Conservation (phyloP, 2,329 filamentous ascomycete genomes). For the Blumeria hordei region DNA sequence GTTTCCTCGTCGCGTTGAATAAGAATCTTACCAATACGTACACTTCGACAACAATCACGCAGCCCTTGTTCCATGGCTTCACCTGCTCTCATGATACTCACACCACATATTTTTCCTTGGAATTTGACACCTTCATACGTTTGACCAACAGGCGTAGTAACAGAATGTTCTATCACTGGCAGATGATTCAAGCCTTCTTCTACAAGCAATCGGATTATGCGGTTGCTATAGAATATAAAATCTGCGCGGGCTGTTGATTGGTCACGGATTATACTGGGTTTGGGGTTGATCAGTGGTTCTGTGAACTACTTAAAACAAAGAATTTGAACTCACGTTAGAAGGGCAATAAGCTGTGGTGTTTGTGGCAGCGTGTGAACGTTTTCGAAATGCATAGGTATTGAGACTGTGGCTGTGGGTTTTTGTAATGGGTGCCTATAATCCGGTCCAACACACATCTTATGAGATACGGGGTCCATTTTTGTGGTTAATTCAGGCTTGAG, state of each 20-base stretch:
- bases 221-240: constrained; percentile 98
- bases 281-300: neutral
- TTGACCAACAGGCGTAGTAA: constrained; percentile 76
- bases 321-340: constrained; percentile 59
- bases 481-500: constrained; percentile 7
- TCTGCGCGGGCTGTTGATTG: constrained; percentile 75
- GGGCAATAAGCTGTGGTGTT: constrained; percentile 87
- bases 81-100: constrained; percentile 93
- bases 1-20: constrained; percentile 97
- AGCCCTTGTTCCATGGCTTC: constrained; percentile 97
- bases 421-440: constrained; percentile 51
- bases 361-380: constrained; percentile 82
- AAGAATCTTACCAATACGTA: constrained; percentile 92
- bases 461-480: constrained; percentile 16
- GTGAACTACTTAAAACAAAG: neutral
- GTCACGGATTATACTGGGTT: constrained; percentile 76
- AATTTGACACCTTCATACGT: constrained; percentile 83
- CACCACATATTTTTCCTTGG: constrained; percentile 93
- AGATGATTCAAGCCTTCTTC: constrained; percentile 95
- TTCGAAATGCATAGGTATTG: constrained; percentile 52
- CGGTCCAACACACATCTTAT: constrained; percentile 50
- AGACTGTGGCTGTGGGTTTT: constrained; percentile 75
- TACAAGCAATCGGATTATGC: constrained; percentile 86
- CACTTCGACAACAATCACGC: constrained; percentile 89
- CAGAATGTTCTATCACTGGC: constrained; percentile 65